These are phyloP conservation scores for Solanum okadae DNA, from an alignment of 257 asterid genomes.

Conservation along the genomic window DNA sequence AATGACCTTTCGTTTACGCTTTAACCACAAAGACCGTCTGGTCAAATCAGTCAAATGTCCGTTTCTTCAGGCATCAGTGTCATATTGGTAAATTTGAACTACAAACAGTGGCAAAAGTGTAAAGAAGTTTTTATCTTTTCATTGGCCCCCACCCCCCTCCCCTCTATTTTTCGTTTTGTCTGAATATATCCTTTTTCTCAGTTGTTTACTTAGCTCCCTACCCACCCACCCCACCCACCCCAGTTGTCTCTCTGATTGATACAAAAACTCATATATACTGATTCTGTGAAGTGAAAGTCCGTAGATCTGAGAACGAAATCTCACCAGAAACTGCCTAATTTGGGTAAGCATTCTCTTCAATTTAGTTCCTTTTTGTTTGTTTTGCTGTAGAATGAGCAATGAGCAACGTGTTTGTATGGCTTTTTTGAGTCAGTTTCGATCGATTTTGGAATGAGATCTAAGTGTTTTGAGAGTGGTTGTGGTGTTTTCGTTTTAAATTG, in stretches of 20 bases:
- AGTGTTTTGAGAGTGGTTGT: not conserved
- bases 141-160: not conserved
- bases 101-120: not conserved
- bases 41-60: constrained; percentile 1
- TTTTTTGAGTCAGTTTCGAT: not conserved
- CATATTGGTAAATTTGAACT: not conserved
- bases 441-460: constrained; percentile 16
- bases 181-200: not conserved
- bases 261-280: not conserved
- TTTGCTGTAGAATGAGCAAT: not conserved
- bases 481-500: constrained; percentile 2
- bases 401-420: not conserved
- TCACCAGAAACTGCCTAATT: not conserved
- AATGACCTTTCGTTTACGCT: not conserved
- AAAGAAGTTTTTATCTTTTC: not conserved
- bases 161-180: not conserved
- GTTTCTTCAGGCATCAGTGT: not conserved
- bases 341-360: constrained; percentile 28
- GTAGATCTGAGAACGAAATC: not conserved
- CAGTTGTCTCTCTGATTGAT: not conserved
- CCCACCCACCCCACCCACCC: not conserved
- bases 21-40: not conserved
- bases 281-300: not conserved
- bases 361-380: constrained; percentile 2
- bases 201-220: not conserved